Evolutionary conservation across 2,329 filamentous ascomycete genomes (phyloP), one percentile per base, ranked within the genome.

Genomic region (Rutstroemia sp.): DNA sequence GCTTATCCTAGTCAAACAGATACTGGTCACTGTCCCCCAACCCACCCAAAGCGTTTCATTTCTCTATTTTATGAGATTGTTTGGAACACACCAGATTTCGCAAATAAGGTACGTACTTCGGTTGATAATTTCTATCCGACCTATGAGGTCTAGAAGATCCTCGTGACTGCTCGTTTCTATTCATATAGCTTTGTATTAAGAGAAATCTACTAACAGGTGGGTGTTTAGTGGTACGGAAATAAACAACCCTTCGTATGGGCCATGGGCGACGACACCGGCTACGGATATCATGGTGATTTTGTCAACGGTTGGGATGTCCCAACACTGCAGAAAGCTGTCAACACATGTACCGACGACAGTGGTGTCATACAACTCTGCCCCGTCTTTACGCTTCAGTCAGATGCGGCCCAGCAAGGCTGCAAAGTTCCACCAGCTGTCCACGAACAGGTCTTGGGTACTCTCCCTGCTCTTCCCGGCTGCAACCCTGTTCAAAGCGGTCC

Each of bases 51-150:
- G 7, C 79, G 80, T 53, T 71, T 83, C 23, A 73, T 81, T 37
- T 81, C 79, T 7, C 71, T 86, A 58, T 83, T 86, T 70, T 81
- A 76, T 65, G 82, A 84, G 68, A 75, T 81, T 56, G 75, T 78
- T 56, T 86, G 76, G 74, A 68, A 76, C 60, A 79, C 79, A 5
- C 69, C 75, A 52, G 70, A 71, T 16, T 82, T 78, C 68, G 75
- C 71, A 12, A 73, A 76, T 59, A 62, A 72, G 63, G 54, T 57
- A 53, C 47, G 34, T n/a, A n/a, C 30, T 34, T 34, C 10, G 30
- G 30, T 34, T 34, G 10, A 12, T 12, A 10, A n/a, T 17, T 14
- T 7, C 25, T 16, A 23, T 23, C 5, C 16, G 14, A 12, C n/a
- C 25, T 14, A 5, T 48, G 5, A 23, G 21, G 8, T 42, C 39